Percentiles rank a stretch among this genome's conserved stretches.
phyloP scores from a whole-genome alignment of 1,284 basidiomycete species.

The Trichosporon sp. region DNA sequence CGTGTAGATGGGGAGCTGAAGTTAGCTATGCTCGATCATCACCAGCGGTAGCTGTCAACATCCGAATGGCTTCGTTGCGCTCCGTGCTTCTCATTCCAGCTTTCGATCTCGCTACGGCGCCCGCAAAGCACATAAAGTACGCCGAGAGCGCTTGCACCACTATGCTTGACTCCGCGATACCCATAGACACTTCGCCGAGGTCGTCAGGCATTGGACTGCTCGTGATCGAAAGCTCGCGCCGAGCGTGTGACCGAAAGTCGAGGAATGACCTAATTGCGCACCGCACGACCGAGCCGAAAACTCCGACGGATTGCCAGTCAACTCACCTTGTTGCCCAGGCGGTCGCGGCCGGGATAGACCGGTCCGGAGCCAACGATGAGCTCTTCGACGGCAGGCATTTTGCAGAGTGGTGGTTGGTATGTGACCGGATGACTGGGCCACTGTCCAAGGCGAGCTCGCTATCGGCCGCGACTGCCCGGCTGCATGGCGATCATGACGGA shows the following conservation, averaged over 20 bases:
- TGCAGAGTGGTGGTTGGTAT: not conserved
- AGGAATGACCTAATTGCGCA: not conserved
- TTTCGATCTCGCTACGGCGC: too few species aligned
- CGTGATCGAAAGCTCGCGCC: not conserved
- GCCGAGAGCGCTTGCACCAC: too few species aligned
- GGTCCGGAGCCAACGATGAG: not conserved
- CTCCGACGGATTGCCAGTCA: not conserved
- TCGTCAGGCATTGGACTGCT: too few species aligned
- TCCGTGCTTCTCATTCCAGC: too few species aligned
- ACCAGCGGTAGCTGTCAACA: too few species aligned
- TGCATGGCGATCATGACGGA: not conserved
- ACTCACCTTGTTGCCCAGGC: slow-evolving; percentile 37
- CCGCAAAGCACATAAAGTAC: too few species aligned
- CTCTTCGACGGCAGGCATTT: slow-evolving; percentile 2
- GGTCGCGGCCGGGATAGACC: slow-evolving; percentile 28
- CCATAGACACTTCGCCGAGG: too few species aligned
- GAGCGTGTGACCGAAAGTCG: not conserved
- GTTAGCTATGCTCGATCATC: not conserved
- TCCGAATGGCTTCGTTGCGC: not conserved
- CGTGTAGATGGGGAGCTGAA: slow-evolving; percentile 73
- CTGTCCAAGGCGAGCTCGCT: not conserved
- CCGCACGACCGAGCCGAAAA: not conserved
- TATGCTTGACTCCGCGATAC: not conserved
- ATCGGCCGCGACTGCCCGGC: not conserved
- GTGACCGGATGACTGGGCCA: not conserved